Evolutionary conservation across 192 early-diverging fungal species (phyloP).

Genomic region (Entophlyctis luteolus): DNA sequence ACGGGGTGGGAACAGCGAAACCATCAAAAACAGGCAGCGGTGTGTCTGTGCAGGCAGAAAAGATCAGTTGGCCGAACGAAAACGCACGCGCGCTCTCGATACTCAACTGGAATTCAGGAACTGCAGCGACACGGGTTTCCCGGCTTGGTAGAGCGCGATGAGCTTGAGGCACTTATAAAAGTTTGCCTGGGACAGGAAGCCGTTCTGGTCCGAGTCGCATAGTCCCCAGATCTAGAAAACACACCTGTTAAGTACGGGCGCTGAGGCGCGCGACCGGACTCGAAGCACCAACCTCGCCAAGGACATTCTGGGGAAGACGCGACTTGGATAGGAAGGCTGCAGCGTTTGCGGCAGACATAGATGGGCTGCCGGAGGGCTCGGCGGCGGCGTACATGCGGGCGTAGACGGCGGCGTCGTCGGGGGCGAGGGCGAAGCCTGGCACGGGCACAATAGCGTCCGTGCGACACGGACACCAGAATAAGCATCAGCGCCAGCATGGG

Average conservation of each 20-base stretch:
- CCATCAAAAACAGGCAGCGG: too few species aligned
- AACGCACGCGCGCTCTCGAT: too few species aligned
- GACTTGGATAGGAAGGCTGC: conserved; percentile 46
- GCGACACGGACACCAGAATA: too few species aligned
- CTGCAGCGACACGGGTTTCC: conserved; percentile 54
- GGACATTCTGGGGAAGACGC: conserved; percentile 30
- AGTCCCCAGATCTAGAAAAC: conserved; percentile 73
- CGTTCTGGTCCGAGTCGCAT: conserved; percentile 73
- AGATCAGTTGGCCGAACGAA: too few species aligned
- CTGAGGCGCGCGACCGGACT: too few species aligned
- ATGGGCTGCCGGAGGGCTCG: conserved; percentile 20
- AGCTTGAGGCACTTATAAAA: conserved; percentile 84
- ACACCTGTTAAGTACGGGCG: conserved; percentile 11
- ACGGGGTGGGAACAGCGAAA: too few species aligned
- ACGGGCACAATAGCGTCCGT: too few species aligned
- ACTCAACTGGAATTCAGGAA: conserved; percentile 52
- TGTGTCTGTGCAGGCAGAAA: too few species aligned
- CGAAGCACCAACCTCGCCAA: conserved; percentile 41
- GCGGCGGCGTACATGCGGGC: conserved; percentile 31
- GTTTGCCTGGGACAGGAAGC: conserved; percentile 63
- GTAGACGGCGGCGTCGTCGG: conserved; percentile 31
- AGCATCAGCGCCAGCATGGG: too few species aligned
- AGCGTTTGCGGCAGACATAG: conserved; percentile 27
- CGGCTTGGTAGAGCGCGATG: conserved; percentile 80
- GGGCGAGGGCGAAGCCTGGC: conserved; percentile 12